Evolutionary conservation across 305 asterid genomes (phyloP).

Genomic region (Ilex paraguariensis): DNA sequence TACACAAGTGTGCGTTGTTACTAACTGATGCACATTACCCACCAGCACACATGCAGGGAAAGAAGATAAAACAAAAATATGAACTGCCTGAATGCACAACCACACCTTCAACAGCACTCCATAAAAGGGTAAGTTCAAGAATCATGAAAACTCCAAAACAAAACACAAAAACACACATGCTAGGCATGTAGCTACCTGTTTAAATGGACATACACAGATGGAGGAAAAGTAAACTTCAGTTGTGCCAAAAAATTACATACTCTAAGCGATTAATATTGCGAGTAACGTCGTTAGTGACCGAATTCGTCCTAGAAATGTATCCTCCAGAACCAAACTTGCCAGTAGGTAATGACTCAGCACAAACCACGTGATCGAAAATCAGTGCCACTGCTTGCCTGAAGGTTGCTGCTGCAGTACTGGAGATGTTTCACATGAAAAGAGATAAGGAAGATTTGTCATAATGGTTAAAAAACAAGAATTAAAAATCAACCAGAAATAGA

Average conservation of each 20-base stretch:
- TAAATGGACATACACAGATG: conserved; percentile 12
- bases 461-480: conserved; percentile 5
- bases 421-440: conserved; percentile 27
- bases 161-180: no score
- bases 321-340: conserved; percentile 89
- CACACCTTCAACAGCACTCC: no score
- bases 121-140: not conserved
- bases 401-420: conserved; percentile 99
- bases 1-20: no score
- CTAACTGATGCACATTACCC: no score
- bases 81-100: no score
- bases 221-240: conserved; percentile 6
- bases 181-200: no score
- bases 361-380: conserved; percentile 86
- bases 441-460: conserved; percentile 12
- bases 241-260: conserved; percentile 44
- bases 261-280: conserved; percentile 81
- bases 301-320: conserved; percentile 72
- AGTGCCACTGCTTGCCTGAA: conserved; percentile 98
- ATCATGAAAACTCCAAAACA: no score
- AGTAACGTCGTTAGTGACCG: conserved; percentile 89
- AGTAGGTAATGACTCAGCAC: conserved; percentile 79
- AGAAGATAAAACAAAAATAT: no score
- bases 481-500: conserved; percentile 21
- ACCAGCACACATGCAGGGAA: conserved; percentile 1